Evolutionary conservation across 2,329 filamentous ascomycete species (phyloP), one percentile per base, ranked within the genome.

Genomic region (Geosmithia putterillii): DNA sequence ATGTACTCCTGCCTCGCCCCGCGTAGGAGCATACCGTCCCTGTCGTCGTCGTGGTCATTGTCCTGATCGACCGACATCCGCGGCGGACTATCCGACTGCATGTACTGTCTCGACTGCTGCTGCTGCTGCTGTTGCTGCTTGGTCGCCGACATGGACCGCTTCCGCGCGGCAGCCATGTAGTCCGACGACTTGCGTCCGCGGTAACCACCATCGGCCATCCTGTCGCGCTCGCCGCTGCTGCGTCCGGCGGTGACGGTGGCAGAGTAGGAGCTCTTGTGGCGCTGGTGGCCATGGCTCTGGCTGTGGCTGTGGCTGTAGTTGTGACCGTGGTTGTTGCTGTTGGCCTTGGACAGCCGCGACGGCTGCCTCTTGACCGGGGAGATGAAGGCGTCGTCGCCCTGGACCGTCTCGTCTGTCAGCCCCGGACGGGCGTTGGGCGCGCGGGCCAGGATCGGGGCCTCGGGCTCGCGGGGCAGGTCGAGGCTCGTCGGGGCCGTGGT

Each of bases 401-500:
- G 75, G 3, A 81, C 56, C 2, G 69, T 58, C 50, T 80, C 74
- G 47, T 81, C 77, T 2, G 78, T 81, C 6, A 82, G 65, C 15
- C 78, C 78, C 1, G 67, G 68, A 18, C 77, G 65, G n/a, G 77
- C 66, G 50, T 81, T 81, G 12, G 78, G 77, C 7, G 78, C 78
- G 40, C 70, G 65, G 12, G 76, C 76, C 22, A 77, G 61, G 9
- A 78, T 68, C 10, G 15, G 28, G 28, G 28, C 10, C 28, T 9
- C 28, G 1, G 74, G 69, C 3, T 71, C 63, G 20, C 63, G 58
- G 1, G 71, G 70, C 7, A 67, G 41, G 35, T 73, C 70, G 40
- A 70, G 52, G 51, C 67, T 70, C 44, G 59, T 59, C 51, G 65
- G 65, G 47, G 59, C 53, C 22, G 6, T 22, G 22, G 34, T n/a